A percentile compares a stretch with the other conserved stretches of the same genome.
Evolutionary conservation across 176 grass and related monocot genomes (phyloP).

Genomic region (Aegilops speltoides): DNA sequence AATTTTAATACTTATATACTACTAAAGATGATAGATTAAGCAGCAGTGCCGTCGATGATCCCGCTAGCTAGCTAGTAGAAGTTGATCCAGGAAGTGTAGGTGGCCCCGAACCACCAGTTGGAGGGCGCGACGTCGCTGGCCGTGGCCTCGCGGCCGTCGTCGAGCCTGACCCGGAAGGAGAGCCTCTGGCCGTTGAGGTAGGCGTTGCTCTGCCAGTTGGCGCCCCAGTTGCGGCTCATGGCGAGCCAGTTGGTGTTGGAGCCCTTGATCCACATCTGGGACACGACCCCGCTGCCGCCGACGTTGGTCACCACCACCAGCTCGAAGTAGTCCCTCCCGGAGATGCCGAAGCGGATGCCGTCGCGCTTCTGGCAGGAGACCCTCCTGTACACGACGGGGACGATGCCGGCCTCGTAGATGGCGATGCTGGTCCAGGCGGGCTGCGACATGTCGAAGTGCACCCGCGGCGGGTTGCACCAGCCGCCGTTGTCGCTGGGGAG

Average conservation of each 20-base stretch:
- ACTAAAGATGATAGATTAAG: neutral
- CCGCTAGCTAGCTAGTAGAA: neutral
- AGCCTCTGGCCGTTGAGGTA: constrained; percentile 59
- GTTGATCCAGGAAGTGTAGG: constrained; percentile 25
- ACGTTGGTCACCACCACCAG: constrained; percentile 50
- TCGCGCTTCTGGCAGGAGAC: constrained; percentile 29
- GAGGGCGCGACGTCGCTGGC: constrained; percentile 28
- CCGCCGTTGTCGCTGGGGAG: constrained; percentile 44
- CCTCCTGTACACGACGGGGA: constrained; percentile 36
- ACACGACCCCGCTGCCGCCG: constrained; percentile 43
- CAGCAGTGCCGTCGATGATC: neutral
- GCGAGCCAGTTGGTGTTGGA: constrained; percentile 37
- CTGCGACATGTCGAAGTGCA: constrained; percentile 75
- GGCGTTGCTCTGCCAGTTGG: constrained; percentile 57
- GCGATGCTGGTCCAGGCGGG: constrained; percentile 39
- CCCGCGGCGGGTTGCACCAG: constrained; percentile 74
- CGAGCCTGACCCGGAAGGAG: constrained; percentile 49
- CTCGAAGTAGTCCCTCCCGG: constrained; percentile 54
- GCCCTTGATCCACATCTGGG: constrained; percentile 53
- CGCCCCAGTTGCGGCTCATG: constrained; percentile 67
- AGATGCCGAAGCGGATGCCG: constrained; percentile 50
- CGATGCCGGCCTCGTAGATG: constrained; percentile 49
- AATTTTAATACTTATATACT: constrained; percentile 9
- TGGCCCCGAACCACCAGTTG: constrained; percentile 53
- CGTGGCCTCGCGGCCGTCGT: constrained; percentile 33